phyloP scores from a whole-genome alignment of 257 asterid genomes.

The Verbascum thapsus region DNA sequence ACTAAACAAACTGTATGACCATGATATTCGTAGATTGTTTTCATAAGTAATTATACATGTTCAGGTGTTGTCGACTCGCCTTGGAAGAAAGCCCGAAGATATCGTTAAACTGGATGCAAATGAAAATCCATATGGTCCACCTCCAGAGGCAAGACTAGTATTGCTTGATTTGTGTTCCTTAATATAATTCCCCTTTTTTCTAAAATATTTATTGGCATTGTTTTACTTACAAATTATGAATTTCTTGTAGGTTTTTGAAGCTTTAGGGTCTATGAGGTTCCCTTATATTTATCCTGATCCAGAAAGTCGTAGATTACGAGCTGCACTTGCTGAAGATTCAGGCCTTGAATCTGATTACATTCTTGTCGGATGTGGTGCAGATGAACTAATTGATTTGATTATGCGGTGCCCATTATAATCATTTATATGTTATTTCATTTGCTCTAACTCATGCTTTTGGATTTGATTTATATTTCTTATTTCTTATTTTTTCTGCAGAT shows the following conservation, averaged over 20 bases:
- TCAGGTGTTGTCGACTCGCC: conserved; percentile 88
- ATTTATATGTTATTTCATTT: conserved; percentile 13
- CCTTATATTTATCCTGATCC: conserved; percentile 98
- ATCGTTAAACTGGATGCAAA: conserved; percentile 90
- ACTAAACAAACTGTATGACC: not conserved
- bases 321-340: conserved; percentile 94
- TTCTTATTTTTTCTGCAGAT: conserved; percentile 50
- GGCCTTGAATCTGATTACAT: conserved; percentile 91
- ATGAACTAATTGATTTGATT: conserved; percentile 92
- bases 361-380: conserved; percentile 96
- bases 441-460: not conserved
- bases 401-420: conserved; percentile 63
- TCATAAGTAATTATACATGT: conserved; percentile 18
- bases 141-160: conserved; percentile 75
- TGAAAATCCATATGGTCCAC: conserved; percentile 98
- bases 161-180: not conserved
- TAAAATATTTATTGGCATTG: not conserved
- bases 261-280: conserved; percentile 80
- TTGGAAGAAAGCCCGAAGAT: conserved; percentile 95
- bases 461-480: conserved; percentile 21
- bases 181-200: not conserved
- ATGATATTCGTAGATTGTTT: conserved; percentile 4
- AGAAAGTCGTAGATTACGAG: conserved; percentile 87
- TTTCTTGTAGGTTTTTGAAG: conserved; percentile 76
- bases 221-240: conserved; percentile 25